These are phyloP conservation scores for Cyberlindnera subsufficiens DNA, from an alignment of 805 yeast species.

Conservation along the genomic window DNA sequence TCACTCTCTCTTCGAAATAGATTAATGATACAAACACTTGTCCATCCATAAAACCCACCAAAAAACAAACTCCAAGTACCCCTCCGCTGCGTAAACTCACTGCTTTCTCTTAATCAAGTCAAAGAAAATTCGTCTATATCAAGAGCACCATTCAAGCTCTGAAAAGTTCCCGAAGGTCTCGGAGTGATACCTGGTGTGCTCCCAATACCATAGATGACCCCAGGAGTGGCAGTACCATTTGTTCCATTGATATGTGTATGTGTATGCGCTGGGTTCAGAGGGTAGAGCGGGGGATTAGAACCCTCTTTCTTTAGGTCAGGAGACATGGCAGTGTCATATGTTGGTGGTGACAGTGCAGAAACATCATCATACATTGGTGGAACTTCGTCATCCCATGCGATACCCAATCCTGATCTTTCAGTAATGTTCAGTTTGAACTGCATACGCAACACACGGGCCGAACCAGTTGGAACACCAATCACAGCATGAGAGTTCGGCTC, in stretches of 20 bases:
- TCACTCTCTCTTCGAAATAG: too few species aligned
- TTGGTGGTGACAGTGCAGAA: conserved; percentile 80
- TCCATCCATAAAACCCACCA: too few species aligned
- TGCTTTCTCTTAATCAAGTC: conserved; percentile 1
- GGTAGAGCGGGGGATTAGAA: conserved; percentile 23
- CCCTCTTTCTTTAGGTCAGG: conserved; percentile 11
- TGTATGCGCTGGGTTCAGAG: conserved; percentile 22
- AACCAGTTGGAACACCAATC: conserved; percentile 82
- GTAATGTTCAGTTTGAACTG: conserved; percentile 80
- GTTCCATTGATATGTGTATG: conserved; percentile 20
- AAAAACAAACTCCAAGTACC: too few species aligned
- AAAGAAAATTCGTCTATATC: conserved; percentile 18
- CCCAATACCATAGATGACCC: conserved; percentile 39
- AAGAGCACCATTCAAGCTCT: conserved; percentile 20
- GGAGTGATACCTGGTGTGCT: conserved; percentile 32
- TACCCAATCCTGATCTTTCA: conserved; percentile 91
- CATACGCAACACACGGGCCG: conserved; percentile 92
- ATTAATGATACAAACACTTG: too few species aligned
- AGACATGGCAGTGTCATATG: conserved; percentile 40
- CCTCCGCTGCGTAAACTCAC: too few species aligned
- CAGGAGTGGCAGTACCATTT: conserved; percentile 24
- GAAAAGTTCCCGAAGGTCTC: conserved; percentile 21
- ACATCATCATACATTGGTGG: conserved; percentile 95
- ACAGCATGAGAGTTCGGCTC: conserved; percentile 4
- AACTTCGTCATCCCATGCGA: conserved; percentile 98